Evolutionary conservation across 345 rosid species (phyloP).

Genomic region (Melaleuca quinquenervia): DNA sequence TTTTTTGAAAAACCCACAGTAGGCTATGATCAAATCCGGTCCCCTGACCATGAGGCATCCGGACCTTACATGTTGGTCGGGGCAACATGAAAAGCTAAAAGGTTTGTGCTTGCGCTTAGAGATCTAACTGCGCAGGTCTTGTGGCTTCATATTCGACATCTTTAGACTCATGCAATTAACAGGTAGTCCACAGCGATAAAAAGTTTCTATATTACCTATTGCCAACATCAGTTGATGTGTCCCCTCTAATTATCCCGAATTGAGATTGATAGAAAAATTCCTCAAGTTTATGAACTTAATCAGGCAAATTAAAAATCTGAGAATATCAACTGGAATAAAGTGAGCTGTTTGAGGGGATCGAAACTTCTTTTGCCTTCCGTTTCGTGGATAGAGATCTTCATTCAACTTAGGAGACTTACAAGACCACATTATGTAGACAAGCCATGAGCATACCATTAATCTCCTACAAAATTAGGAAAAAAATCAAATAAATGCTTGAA

Average conservation of each 20-base stretch:
- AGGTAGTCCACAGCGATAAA: neutral
- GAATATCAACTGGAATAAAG: no score
- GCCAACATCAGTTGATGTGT: neutral
- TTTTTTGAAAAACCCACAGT: no score
- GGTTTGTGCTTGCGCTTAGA: neutral
- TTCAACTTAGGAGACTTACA: neutral
- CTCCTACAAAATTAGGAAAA: neutral
- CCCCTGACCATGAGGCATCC: no score
- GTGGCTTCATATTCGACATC: neutral
- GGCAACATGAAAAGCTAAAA: neutral
- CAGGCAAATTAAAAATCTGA: no score
- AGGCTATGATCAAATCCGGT: no score
- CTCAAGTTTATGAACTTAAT: no score
- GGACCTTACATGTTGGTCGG: neutral
- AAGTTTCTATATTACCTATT: no score
- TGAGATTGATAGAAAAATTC: no score
- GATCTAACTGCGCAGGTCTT: accelerated
- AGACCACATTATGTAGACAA: no score
- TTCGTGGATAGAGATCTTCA: neutral
- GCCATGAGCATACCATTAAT: neutral
- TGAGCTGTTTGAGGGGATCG: neutral
- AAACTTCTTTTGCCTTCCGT: neutral
- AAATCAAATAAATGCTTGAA: no score
- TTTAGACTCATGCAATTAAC: neutral
- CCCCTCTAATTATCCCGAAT: neutral